These are phyloP conservation scores for Rhodofomes roseus DNA, from an alignment of 1,284 basidiomycete genomes.

Conservation along the genomic window DNA sequence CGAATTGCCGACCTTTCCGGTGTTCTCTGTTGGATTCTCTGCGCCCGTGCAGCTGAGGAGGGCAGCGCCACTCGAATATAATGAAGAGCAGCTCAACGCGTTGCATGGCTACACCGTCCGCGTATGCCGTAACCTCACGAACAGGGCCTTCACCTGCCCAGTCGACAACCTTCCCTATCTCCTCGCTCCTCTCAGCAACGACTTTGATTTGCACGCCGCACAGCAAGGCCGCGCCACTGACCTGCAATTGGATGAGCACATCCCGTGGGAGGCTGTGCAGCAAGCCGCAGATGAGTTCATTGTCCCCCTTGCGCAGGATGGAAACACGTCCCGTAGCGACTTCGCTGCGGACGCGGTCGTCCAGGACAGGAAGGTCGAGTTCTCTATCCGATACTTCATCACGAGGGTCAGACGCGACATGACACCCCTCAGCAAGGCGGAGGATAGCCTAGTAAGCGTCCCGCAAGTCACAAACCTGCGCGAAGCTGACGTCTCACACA, in stretches of 20 bases:
- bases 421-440: conserved; percentile 65
- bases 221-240: conserved; percentile 22
- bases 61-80: conserved; percentile 46
- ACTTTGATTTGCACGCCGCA: conserved; percentile 30
- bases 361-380: conserved; percentile 74
- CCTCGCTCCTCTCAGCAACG: conserved; percentile 50
- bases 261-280: conserved; percentile 64
- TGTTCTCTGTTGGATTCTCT: conserved; percentile 53
- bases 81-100: conserved; percentile 41
- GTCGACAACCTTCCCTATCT: conserved; percentile 57
- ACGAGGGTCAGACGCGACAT: conserved; percentile 58
- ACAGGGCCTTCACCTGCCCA: conserved; percentile 59
- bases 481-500: conserved; percentile 26
- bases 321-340: conserved; percentile 36
- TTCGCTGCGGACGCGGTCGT: conserved; percentile 61
- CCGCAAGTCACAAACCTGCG: background rate
- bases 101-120: conserved; percentile 62
- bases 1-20: conserved; percentile 44
- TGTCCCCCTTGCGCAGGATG: conserved; percentile 43
- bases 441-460: conserved; percentile 53
- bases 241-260: conserved; percentile 39
- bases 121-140: conserved; percentile 55
- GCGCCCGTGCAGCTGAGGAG: conserved; percentile 40
- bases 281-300: conserved; percentile 49
- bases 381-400: conserved; percentile 63